Base-by-base conservation (phyloP, 1,139 yeast genomes). In the Pichia sp. region DNA sequence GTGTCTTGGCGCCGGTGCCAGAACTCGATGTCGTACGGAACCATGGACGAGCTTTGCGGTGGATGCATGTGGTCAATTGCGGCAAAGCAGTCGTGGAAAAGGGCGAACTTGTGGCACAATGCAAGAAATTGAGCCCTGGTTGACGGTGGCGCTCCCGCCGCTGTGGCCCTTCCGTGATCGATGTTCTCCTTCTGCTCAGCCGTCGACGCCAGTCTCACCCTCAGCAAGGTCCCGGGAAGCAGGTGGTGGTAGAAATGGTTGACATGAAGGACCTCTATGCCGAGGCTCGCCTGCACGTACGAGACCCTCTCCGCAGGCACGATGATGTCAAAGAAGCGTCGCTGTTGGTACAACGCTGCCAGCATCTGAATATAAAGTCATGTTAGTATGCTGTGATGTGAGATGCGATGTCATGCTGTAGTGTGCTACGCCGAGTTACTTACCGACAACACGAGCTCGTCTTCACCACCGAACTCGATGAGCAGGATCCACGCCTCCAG, bases 211-310 rank as follows among this genome's bases (percentile, higher is more conserved):
- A 4, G 15, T n/a, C 19, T 34, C 7, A 46, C 4, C 11, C 26
- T 7, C 8, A 47, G 13, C 30, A 47, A 29, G 15, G 29, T 5
- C 5, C 55, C 55, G 1, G 55, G 55, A 2, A 52, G 32, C 2
- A 52, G 31, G 36, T 52, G 55, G 19, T 52, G 55, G 13, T 38
- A 44, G 15, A 16, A 8, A 5, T 2, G 5, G 19, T 45, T 45
- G 4, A 11, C 7, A n/a, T 45, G 5, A 8, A 44, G 11, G 11
- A 44, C 32, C 10, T 44, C 32, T 8, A 44, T 8, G 7, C 11
- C 34, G 11, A 11, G 34, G 4, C 34, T 8, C 11, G 11, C 34
- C 11, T 8, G 11, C 11, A 31, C 34, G 11, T 2, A n/a, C 7
- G 15, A 5, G 3, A 43, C 26, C n/a, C 23, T 16, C 7, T 43